Conservation (phyloP, 305 asterid species). For the Fraxinus sp. region DNA sequence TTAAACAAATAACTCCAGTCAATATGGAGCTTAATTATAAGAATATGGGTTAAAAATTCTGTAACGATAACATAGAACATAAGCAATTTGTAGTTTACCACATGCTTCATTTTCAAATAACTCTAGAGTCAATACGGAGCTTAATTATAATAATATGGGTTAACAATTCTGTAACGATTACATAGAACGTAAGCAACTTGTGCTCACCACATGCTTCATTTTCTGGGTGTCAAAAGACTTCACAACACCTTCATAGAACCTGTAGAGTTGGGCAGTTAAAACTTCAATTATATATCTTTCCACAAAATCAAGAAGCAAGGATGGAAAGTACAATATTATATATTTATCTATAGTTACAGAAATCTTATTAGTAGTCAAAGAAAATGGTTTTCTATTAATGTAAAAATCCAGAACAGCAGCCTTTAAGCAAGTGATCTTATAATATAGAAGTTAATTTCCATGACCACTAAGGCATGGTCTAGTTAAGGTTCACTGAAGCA, state of each 20-base stretch:
- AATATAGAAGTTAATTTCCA: background rate
- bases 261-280: slow-evolving; percentile 25
- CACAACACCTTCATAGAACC: slow-evolving; percentile 83
- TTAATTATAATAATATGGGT: background rate
- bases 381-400: slow-evolving; percentile 13
- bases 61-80: slow-evolving; percentile 11
- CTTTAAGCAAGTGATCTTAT: background rate
- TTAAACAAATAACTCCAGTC: slow-evolving; percentile 10
- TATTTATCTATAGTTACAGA: background rate
- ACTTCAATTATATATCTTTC: background rate
- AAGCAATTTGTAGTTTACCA: slow-evolving; percentile 53
- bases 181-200: slow-evolving; percentile 20
- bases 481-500: background rate
- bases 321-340: background rate
- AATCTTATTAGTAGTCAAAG: slow-evolving; percentile 6
- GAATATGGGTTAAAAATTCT: slow-evolving; percentile 13
- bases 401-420: slow-evolving; percentile 4
- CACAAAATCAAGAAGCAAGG: slow-evolving; percentile 2
- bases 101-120: slow-evolving; percentile 61
- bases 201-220: slow-evolving; percentile 80
- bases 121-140: slow-evolving; percentile 1
- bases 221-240: slow-evolving; percentile 81
- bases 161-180: slow-evolving; percentile 18
- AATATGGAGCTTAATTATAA: slow-evolving; percentile 2
- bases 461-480: slow-evolving; percentile 3